These are phyloP conservation scores for Termitomyces sp. DNA, from an alignment of 768 basidiomycete species.

Conservation along the genomic window DNA sequence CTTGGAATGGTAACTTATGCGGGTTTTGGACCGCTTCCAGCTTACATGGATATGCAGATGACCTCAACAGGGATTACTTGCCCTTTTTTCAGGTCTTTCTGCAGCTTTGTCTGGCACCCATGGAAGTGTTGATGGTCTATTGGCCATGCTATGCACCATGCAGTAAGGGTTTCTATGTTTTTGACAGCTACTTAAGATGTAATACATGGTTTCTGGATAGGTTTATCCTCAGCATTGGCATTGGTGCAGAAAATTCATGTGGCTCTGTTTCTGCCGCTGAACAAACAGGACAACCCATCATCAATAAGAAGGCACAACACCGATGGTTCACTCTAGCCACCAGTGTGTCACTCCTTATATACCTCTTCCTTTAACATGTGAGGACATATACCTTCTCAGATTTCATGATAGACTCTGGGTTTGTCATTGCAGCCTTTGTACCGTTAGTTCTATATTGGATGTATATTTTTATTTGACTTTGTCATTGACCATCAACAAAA, in stretches of 20 bases:
- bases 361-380: background rate
- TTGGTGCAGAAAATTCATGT: constrained; percentile 88
- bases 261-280: constrained; percentile 88
- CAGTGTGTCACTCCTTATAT: constrained; percentile 45
- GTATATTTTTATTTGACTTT: constrained; percentile 35
- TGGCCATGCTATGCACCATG: constrained; percentile 77
- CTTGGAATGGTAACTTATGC: constrained; percentile 72
- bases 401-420: constrained; percentile 82
- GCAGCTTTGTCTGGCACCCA: constrained; percentile 81
- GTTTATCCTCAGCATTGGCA: constrained; percentile 85
- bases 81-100: constrained; percentile 80
- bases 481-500: background rate
- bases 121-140: constrained; percentile 60
- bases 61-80: constrained; percentile 78
- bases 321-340: constrained; percentile 87
- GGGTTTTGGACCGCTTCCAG: no score
- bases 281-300: constrained; percentile 80
- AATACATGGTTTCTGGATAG: no score
- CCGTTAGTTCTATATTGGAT: constrained; percentile 90
- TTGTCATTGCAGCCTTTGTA: constrained; percentile 76
- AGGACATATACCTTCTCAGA: constrained; percentile 41
- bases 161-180: constrained; percentile 51
- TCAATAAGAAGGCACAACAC: constrained; percentile 79
- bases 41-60: constrained; percentile 45
- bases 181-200: background rate